Percentiles rank a stretch among this genome's conserved stretches.
Conservation (phyloP, 2,329 filamentous ascomycete genomes). For the Zasmidium angulare region DNA sequence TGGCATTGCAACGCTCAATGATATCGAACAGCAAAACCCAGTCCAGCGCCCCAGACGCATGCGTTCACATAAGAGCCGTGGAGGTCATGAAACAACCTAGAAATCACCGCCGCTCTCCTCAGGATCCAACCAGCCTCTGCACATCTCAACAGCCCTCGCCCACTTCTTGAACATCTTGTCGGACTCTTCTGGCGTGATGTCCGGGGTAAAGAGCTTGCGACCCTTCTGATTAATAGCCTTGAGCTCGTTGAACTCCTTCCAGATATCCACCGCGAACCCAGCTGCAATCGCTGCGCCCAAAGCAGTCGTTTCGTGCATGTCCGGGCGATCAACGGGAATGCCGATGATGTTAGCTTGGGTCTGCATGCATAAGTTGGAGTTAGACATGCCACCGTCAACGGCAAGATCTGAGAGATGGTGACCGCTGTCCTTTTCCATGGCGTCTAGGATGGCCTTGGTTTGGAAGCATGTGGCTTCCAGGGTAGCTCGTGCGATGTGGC, state of each 20-base stretch:
- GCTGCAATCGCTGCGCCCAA: slow-evolving; percentile 87
- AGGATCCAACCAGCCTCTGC: slow-evolving; percentile 61
- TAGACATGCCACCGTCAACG: slow-evolving; percentile 87
- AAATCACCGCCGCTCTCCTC: slow-evolving; percentile 14
- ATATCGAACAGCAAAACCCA: not conserved
- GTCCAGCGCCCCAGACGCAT: not conserved
- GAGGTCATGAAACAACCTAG: not conserved
- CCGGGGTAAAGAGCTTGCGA: slow-evolving; percentile 68
- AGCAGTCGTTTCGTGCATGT: slow-evolving; percentile 88
- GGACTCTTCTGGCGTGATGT: slow-evolving; percentile 52
- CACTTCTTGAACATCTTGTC: slow-evolving; percentile 66
- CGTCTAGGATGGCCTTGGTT: slow-evolving; percentile 85
- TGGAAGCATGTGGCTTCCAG: slow-evolving; percentile 91
- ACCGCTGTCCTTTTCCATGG: slow-evolving; percentile 84
- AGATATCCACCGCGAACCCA: slow-evolving; percentile 78
- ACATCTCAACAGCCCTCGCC: slow-evolving; percentile 78
- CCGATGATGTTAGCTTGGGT: slow-evolving; percentile 83
- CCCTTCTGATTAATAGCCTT: slow-evolving; percentile 70
- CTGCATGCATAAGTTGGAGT: slow-evolving; percentile 86
- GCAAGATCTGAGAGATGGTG: slow-evolving; percentile 72
- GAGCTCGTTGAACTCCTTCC: slow-evolving; percentile 73
- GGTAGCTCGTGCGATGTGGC: slow-evolving; percentile 84
- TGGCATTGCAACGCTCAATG: too few species aligned
- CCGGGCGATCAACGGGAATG: slow-evolving; percentile 78
- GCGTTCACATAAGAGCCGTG: not conserved